Percentiles rank a stretch among this genome's conserved stretches.
Evolutionary conservation across 192 early-diverging fungal genomes (phyloP).

Genomic region (Entophlyctis luteolus): DNA sequence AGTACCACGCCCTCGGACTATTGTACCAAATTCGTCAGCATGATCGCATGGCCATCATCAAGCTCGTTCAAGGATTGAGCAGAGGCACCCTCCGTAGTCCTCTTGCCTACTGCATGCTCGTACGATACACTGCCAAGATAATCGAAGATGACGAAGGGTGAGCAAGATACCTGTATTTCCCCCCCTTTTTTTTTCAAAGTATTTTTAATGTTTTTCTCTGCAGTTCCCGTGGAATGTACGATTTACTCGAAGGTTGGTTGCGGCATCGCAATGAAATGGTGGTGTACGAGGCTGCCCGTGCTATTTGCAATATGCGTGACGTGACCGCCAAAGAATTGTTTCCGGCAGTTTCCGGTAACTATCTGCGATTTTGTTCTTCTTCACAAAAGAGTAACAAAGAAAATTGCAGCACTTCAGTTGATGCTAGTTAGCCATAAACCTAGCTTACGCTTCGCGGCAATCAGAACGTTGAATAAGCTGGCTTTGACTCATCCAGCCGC

Average conservation of each 20-base stretch:
- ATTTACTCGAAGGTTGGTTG: conserved; percentile 83
- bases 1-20: conserved; percentile 97
- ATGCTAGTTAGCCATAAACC: conserved; percentile 91
- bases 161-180: background rate
- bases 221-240: conserved; percentile 66
- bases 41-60: conserved; percentile 97
- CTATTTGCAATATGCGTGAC: conserved; percentile 86
- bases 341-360: conserved; percentile 80
- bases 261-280: conserved; percentile 98
- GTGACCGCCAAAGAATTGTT: conserved; percentile 81
- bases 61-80: conserved; percentile 87
- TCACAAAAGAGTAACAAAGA: background rate
- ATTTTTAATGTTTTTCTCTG: background rate
- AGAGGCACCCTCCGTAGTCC: conserved; percentile 69
- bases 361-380: background rate
- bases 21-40: conserved; percentile 93
- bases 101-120: conserved; percentile 85
- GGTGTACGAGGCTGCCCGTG: conserved; percentile 92
- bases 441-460: conserved; percentile 92
- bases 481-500: conserved; percentile 85
- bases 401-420: conserved; percentile 70
- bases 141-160: conserved; percentile 56
- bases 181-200: background rate
- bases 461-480: conserved; percentile 91
- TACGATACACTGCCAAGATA: conserved; percentile 83